These are phyloP conservation scores for Geranium rotundifolium DNA, from an alignment of 345 rosid genomes.

Conservation along the genomic window DNA sequence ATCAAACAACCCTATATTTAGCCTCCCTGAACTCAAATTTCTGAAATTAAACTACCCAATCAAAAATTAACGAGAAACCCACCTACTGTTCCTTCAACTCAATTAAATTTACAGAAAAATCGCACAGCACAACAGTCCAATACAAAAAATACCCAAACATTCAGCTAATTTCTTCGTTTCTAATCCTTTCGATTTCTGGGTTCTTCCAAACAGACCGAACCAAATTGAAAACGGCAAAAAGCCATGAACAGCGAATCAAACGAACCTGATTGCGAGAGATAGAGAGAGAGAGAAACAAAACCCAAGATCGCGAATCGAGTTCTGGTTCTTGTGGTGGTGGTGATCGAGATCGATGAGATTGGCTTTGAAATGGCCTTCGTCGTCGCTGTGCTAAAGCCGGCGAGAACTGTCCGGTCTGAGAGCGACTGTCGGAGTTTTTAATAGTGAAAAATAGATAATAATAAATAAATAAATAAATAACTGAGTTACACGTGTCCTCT, in stretches of 20 bases:
- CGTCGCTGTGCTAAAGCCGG: too few species aligned
- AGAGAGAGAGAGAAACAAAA: neutral
- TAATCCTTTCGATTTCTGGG: neutral
- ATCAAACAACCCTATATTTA: neutral
- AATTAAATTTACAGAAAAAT: neutral
- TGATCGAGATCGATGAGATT: neutral
- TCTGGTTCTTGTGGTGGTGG: neutral
- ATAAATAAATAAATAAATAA: too few species aligned
- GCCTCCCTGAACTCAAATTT: neutral
- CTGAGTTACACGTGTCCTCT: slow-evolving; percentile 1
- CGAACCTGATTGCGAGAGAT: slow-evolving; percentile 10
- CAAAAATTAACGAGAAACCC: neutral
- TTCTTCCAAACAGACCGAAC: slow-evolving; percentile 7
- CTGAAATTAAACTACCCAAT: neutral
- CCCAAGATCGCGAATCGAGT: neutral
- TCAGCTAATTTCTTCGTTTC: neutral
- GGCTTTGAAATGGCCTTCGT: neutral
- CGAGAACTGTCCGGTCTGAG: neutral
- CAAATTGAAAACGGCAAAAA: neutral
- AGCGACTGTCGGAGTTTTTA: neutral
- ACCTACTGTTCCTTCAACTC: neutral
- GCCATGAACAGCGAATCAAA: neutral
- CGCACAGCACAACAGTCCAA: neutral
- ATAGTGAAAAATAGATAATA: too few species aligned
- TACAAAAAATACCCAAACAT: too few species aligned